Conservation (phyloP, 2,329 filamentous ascomycete species). For the Parafenestella ontariensis region DNA sequence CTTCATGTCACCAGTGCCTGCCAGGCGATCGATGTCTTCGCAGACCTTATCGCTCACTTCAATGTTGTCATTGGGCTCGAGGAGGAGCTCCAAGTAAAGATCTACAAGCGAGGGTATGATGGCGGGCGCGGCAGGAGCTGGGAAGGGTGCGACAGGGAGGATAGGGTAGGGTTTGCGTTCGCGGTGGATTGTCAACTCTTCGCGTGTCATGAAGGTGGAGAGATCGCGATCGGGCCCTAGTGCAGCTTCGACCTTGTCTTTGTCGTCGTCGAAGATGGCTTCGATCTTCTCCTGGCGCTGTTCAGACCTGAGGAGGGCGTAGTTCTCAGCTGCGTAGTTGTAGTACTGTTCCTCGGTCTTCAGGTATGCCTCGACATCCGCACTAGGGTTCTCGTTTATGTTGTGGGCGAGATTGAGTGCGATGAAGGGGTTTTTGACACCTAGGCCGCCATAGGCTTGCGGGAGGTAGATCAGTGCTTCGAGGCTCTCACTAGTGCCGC, state of each 20-base stretch:
- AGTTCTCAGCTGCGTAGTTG: conserved; percentile 15
- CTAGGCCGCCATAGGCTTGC: conserved; percentile 35
- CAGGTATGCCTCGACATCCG: conserved; percentile 16
- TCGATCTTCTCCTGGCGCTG: conserved; percentile 18
- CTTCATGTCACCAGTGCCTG: conserved; percentile 11
- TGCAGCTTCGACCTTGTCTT: conserved; percentile 8
- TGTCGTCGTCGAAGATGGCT: conserved; percentile 21
- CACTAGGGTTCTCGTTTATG: conserved; percentile 11
- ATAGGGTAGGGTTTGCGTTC: conserved; percentile 19
- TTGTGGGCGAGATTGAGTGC: conserved; percentile 26
- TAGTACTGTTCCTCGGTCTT: conserved; percentile 30
- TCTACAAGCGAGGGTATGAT: conserved; percentile 6
- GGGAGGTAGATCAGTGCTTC: conserved; percentile 41
- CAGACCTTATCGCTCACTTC: conserved; percentile 7
- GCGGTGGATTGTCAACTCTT: conserved; percentile 19
- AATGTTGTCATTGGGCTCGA: conserved; percentile 14
- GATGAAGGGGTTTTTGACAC: conserved; percentile 38
- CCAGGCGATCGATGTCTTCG: conserved; percentile 12
- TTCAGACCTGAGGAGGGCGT: conserved; percentile 13
- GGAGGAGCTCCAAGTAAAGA: conserved; percentile 19
- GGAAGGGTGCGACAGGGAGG: not conserved
- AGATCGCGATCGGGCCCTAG: conserved; percentile 12
- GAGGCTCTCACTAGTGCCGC: conserved; percentile 3
- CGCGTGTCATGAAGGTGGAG: conserved; percentile 17
- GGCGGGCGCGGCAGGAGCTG: not conserved